Evolutionary conservation across 179 eudicot species (phyloP).

Genomic region (Camellia oleifera): DNA sequence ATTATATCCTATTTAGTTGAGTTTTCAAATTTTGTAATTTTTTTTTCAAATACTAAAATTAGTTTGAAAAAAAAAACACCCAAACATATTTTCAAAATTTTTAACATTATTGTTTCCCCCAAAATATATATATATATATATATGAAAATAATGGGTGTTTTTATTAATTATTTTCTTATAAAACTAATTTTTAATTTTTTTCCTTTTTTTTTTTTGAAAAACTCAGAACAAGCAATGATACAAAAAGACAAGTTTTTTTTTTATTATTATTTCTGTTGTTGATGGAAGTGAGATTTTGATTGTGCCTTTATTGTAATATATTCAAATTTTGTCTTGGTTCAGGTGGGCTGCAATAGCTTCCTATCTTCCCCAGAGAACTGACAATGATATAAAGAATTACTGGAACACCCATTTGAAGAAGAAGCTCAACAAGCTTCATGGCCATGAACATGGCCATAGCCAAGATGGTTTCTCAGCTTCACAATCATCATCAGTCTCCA

Average conservation of each 20-base stretch:
- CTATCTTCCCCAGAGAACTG: slow-evolving; percentile 83
- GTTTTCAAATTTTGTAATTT: too few relatives aligned
- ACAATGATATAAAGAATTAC: slow-evolving; percentile 85
- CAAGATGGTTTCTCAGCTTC: slow-evolving; percentile 27
- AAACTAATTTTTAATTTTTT: too few relatives aligned
- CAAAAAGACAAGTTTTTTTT: background rate
- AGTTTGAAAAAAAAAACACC: too few relatives aligned
- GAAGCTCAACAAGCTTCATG: slow-evolving; percentile 51
- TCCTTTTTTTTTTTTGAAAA: too few relatives aligned
- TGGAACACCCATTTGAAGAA: slow-evolving; percentile 92
- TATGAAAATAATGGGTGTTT: too few relatives aligned
- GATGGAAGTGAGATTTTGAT: background rate
- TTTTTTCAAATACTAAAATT: too few relatives aligned
- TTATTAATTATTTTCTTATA: too few relatives aligned
- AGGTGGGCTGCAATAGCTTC: slow-evolving; percentile 99
- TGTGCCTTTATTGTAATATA: background rate
- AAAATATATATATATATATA: too few relatives aligned
- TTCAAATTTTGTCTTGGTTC: background rate
- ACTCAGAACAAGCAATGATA: too few relatives aligned
- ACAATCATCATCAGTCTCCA: slow-evolving; percentile 35
- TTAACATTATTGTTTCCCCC: too few relatives aligned
- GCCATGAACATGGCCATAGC: slow-evolving; percentile 18
- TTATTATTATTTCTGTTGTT: background rate
- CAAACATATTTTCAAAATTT: too few relatives aligned
- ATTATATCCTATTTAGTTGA: background rate